Evolutionary conservation across 108 stramenopile species (phyloP).

Genomic region (Bacterosira constricta): DNA sequence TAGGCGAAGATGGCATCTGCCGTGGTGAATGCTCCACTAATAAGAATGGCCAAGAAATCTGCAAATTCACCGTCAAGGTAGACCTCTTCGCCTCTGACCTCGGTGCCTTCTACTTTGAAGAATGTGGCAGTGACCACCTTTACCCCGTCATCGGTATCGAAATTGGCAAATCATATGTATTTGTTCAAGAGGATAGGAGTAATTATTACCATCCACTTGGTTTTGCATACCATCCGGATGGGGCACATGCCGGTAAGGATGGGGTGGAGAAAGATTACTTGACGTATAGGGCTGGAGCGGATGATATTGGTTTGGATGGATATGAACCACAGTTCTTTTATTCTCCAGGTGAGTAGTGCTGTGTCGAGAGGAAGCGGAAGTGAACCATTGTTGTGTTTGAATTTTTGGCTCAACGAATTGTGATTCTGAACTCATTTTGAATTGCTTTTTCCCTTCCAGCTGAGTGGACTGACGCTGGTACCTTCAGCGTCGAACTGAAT

Average conservation of each 20-base stretch:
- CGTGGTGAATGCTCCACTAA: slow-evolving; percentile 3
- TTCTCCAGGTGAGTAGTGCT: slow-evolving; percentile 41
- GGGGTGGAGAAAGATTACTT: slow-evolving; percentile 16
- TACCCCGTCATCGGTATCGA: slow-evolving; percentile 85
- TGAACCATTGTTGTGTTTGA: too few species aligned
- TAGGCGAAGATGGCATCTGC: slow-evolving; percentile 23
- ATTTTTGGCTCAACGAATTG: too few species aligned
- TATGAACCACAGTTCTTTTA: slow-evolving; percentile 86
- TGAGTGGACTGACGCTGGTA: slow-evolving; percentile 63
- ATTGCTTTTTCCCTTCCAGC: neutral
- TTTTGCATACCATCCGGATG: slow-evolving; percentile 60
- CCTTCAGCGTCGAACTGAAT: slow-evolving; percentile 55
- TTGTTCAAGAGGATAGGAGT: slow-evolving; percentile 58
- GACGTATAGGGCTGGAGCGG: slow-evolving; percentile 5
- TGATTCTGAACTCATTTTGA: too few species aligned
- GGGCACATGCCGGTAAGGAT: slow-evolving; percentile 21
- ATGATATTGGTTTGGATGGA: slow-evolving; percentile 80
- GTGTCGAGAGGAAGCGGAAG: too few species aligned
- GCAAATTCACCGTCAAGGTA: slow-evolving; percentile 6
- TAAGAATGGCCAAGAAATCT: slow-evolving; percentile 8
- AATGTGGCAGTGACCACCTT: slow-evolving; percentile 62
- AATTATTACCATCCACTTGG: slow-evolving; percentile 91
- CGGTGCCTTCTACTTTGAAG: slow-evolving; percentile 82
- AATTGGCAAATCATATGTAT: slow-evolving; percentile 78
- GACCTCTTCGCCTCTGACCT: slow-evolving; percentile 41